Evolutionary conservation across 2,329 filamentous ascomycete genomes (phyloP), one percentile per base, ranked within the genome.

Genomic region (Periconia digitata): DNA sequence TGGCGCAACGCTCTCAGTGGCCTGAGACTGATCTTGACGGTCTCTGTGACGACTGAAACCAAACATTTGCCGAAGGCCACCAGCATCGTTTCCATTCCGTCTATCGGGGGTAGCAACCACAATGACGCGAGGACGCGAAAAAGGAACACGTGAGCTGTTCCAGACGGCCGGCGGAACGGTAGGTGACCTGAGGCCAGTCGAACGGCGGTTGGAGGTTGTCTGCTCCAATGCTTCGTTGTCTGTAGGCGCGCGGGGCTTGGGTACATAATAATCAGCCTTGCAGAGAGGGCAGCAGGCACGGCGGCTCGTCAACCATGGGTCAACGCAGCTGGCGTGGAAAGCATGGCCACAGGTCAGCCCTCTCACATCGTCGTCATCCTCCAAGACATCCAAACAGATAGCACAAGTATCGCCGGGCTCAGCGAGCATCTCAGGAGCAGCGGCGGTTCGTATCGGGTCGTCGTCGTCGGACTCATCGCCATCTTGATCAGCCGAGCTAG

Each of bases 211-310:
- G n/a, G 59, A 54, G 8, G 53, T 39, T 3, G 61, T 45, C 27
- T 61, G 58, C 18, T 63, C 60, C 17, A 53, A 70, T 37, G 57
- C 49, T 43, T 78, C 76, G 8, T 74, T 78, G 52, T 85, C 83
- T 32, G 12, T 10, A 32, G 27, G 10, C 3, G 88, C 79, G 15
- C 90, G 87, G 43, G 91, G 90, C 74, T 97, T 97, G 0, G 94
- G 92, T 2, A 90, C 86, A 71, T 95, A 97, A 72, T 97, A 99
- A 67, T 99, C 94, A 35, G 92, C 90, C 75, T 99, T 99, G 79
- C 94, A 99, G 6, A 99, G 85, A 6, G 94, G 94, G 70, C 94
- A 99, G 76, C 92, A 97, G 21, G 94, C 94, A 57, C 92, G 86
- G 54, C 94, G 85, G 66, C 89, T 92, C 8, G 94, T 99, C 55